Percentiles rank a stretch among this genome's conserved stretches.
phyloP scores from a whole-genome alignment of 352 stramenopile species.

The Bremia lactucae region DNA sequence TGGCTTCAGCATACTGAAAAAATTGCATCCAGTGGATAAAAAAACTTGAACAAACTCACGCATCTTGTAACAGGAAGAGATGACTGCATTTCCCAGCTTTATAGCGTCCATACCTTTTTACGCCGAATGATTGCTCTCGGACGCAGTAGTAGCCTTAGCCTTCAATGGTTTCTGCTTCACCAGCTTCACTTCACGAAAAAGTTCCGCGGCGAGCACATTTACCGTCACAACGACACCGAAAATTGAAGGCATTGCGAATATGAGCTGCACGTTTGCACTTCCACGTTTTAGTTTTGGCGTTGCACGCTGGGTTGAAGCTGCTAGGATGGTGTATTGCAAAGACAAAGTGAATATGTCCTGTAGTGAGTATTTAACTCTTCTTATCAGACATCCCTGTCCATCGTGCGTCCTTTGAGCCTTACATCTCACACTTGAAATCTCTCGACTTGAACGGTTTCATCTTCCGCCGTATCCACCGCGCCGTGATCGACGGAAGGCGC shows the following conservation, averaged over 20 bases:
- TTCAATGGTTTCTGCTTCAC: conserved; percentile 87
- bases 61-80: conserved; percentile 82
- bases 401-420: no score
- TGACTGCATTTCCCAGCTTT: conserved; percentile 86
- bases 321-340: no score
- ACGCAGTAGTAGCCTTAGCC: conserved; percentile 89
- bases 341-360: no score
- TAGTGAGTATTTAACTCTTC: no score
- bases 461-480: no score
- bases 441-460: no score
- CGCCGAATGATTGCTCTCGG: conserved; percentile 88
- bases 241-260: conserved; percentile 92
- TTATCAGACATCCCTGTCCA: no score
- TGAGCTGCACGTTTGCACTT: conserved; percentile 90
- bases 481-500: no score
- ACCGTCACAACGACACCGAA: conserved; percentile 96
- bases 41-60: conserved; percentile 87
- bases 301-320: no score
- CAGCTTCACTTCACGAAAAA: conserved; percentile 85
- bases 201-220: conserved; percentile 66
- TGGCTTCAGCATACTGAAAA: conserved; percentile 92
- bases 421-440: no score
- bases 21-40: conserved; percentile 93
- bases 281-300: conserved; percentile 85
- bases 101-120: conserved; percentile 79